Evolutionary conservation across 768 basidiomycete genomes (phyloP).

Genomic region (Tephrocybe sp.): DNA sequence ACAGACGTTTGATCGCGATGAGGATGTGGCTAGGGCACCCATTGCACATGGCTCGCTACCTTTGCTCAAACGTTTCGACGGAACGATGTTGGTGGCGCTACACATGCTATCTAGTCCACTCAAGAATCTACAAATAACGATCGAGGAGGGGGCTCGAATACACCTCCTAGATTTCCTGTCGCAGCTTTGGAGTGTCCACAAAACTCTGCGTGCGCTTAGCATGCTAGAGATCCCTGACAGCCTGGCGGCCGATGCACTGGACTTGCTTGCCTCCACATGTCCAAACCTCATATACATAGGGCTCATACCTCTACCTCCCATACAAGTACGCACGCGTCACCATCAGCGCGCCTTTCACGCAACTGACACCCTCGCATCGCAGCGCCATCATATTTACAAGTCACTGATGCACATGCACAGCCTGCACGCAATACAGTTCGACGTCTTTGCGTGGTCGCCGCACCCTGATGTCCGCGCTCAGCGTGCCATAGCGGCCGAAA

Average conservation of each 20-base stretch:
- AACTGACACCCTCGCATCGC: slow-evolving; percentile 1
- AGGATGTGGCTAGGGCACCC: slow-evolving; percentile 14
- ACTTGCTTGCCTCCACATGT: slow-evolving; percentile 19
- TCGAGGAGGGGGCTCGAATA: slow-evolving; percentile 36
- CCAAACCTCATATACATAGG: slow-evolving; percentile 29
- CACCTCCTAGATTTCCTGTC: slow-evolving; percentile 31
- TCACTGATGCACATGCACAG: slow-evolving; percentile 26
- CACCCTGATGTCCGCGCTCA: slow-evolving; percentile 23
- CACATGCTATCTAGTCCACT: slow-evolving; percentile 41
- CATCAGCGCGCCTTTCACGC: neutral
- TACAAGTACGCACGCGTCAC: slow-evolving; percentile 20
- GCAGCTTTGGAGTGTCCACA: slow-evolving; percentile 23
- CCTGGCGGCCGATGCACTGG: slow-evolving; percentile 18
- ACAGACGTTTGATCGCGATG: slow-evolving; percentile 27
- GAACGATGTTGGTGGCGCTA: slow-evolving; percentile 38
- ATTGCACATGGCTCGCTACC: slow-evolving; percentile 30
- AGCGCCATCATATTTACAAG: slow-evolving; percentile 29
- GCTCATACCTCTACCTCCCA: slow-evolving; percentile 27
- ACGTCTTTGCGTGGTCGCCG: slow-evolving; percentile 30
- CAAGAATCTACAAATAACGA: slow-evolving; percentile 42
- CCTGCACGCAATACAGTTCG: slow-evolving; percentile 33
- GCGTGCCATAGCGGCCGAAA: slow-evolving; percentile 31
- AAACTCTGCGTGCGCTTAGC: slow-evolving; percentile 28
- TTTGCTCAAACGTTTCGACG: slow-evolving; percentile 44
- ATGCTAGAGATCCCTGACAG: slow-evolving; percentile 31